These are phyloP conservation scores for Trichoderma lentiforme DNA, from an alignment of 2,329 filamentous ascomycete species.

Conservation along the genomic window DNA sequence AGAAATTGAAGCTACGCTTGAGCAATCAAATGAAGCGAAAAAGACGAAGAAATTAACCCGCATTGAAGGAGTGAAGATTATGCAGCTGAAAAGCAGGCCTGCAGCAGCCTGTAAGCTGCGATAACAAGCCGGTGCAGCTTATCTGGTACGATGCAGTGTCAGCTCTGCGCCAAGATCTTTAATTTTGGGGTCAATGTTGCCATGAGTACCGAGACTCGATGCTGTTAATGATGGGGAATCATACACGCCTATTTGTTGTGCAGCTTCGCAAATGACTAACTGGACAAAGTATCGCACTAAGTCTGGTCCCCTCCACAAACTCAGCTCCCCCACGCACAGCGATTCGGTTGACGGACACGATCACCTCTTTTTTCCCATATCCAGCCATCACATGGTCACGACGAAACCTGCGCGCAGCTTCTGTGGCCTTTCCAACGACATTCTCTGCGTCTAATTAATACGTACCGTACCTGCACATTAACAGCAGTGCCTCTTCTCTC, in stretches of 20 bases:
- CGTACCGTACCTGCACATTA: neutral
- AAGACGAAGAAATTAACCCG: neutral
- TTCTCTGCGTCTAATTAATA: conserved; percentile 7
- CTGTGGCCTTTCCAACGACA: neutral
- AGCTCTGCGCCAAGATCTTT: conserved; percentile 3
- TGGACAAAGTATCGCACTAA: neutral
- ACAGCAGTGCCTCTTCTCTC: neutral
- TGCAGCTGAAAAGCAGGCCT: conserved; percentile 11
- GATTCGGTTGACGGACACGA: conserved; percentile 3
- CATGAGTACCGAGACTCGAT: neutral
- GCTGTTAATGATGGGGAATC: neutral
- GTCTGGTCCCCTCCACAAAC: neutral
- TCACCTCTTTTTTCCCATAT: neutral
- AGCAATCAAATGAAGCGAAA: neutral
- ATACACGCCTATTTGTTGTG: too few relatives aligned
- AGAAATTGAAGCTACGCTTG: neutral
- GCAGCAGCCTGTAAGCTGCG: neutral
- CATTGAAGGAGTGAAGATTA: neutral
- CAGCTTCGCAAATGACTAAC: neutral
- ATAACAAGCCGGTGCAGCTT: neutral
- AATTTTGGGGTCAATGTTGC: neutral
- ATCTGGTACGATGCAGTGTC: neutral
- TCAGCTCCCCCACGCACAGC: conserved; percentile 15
- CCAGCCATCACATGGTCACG: neutral
- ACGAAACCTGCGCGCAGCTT: neutral